A percentile compares a stretch with the other conserved stretches of the same genome.
phyloP scores from a whole-genome alignment of 2,329 filamentous ascomycete genomes.

The Fusarium robinianum region DNA sequence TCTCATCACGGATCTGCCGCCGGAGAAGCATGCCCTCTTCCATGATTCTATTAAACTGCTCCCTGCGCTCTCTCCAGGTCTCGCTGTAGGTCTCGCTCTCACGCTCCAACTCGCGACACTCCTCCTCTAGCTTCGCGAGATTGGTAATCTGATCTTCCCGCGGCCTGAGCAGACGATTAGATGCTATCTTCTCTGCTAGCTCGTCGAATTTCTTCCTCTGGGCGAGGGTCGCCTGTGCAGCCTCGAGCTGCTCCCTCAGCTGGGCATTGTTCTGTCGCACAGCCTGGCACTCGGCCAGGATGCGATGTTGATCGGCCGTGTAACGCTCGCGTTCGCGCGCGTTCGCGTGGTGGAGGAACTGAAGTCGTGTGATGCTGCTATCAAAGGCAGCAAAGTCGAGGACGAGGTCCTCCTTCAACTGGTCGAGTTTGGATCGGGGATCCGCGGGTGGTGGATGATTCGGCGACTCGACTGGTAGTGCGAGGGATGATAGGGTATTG shows the following conservation, averaged over 20 bases:
- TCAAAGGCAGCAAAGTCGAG: conserved; percentile 90
- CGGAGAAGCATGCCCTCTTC: conserved; percentile 88
- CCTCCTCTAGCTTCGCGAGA: conserved; percentile 80
- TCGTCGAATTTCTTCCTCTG: conserved; percentile 87
- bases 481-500: conserved; percentile 67
- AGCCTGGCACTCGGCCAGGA: conserved; percentile 75
- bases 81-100: conserved; percentile 81
- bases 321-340: conserved; percentile 82
- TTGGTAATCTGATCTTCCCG: conserved; percentile 82
- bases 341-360: conserved; percentile 85
- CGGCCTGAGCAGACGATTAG: conserved; percentile 76
- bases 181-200: conserved; percentile 83
- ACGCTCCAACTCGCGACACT: conserved; percentile 84
- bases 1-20: conserved; percentile 88
- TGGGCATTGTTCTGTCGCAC: conserved; percentile 76
- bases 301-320: conserved; percentile 76
- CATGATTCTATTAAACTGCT: conserved; percentile 87
- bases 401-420: conserved; percentile 80
- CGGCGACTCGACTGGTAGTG: conserved; percentile 36
- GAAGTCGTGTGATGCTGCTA: conserved; percentile 82
- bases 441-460: conserved; percentile 49
- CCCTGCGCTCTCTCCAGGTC: conserved; percentile 82
- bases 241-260: conserved; percentile 75
- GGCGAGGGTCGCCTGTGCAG: conserved; percentile 73
- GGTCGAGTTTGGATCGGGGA: conserved; percentile 58